Evolutionary conservation across 768 basidiomycete species (phyloP).

Genomic region (Tulasnella sp.): DNA sequence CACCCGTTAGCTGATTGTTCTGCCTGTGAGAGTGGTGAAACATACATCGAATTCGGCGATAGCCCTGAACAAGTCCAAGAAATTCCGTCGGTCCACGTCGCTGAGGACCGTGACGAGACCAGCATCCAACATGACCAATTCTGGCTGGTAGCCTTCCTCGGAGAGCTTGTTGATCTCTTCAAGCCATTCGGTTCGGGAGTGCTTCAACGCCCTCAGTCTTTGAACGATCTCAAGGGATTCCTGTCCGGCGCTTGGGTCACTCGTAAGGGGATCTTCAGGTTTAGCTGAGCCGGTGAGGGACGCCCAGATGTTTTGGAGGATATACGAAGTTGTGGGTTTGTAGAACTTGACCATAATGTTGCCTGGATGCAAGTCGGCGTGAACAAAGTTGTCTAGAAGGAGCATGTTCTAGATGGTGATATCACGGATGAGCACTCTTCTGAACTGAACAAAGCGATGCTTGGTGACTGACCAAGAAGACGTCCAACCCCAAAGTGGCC

Average conservation of each 20-base stretch:
- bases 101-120: conserved; percentile 89
- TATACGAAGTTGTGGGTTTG: conserved; percentile 64
- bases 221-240: conserved; percentile 55
- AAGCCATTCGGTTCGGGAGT: conserved; percentile 60
- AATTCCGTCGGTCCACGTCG: conserved; percentile 79
- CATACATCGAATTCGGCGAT: conserved; percentile 82
- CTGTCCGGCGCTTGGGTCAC: neutral
- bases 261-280: conserved; percentile 34
- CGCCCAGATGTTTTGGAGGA: conserved; percentile 59
- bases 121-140: conserved; percentile 94
- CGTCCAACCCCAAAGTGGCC: conserved; percentile 89
- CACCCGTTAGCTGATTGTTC: neutral
- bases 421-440: neutral
- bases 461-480: conserved; percentile 66
- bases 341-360: conserved; percentile 98
- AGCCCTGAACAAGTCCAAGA: conserved; percentile 93
- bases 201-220: conserved; percentile 57
- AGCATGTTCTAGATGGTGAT: conserved; percentile 80
- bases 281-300: conserved; percentile 48
- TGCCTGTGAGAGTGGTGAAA: neutral
- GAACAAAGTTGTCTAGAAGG: conserved; percentile 94
- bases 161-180: conserved; percentile 60
- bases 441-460: conserved; percentile 36
- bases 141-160: conserved; percentile 77
- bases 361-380: conserved; percentile 85